Evolutionary conservation across 805 yeast species (phyloP).

Genomic region (Zygoascus bituminiphila): DNA sequence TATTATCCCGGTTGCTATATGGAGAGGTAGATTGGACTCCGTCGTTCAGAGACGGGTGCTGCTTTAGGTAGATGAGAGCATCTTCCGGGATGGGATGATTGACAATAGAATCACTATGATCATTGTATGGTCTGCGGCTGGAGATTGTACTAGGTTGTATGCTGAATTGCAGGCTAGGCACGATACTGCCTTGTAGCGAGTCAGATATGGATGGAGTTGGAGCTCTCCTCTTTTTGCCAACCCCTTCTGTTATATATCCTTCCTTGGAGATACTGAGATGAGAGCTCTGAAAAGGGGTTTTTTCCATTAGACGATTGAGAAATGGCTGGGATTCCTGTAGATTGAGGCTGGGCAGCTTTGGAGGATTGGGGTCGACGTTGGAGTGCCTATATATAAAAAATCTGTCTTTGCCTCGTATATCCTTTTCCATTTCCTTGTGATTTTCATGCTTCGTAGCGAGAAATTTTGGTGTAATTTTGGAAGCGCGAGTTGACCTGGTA

Average conservation of each 20-base stretch:
- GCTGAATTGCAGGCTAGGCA: neutral
- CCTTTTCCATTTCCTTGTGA: neutral
- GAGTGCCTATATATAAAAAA: neutral
- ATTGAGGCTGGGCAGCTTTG: constrained; percentile 3
- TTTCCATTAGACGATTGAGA: neutral
- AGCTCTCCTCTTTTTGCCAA: neutral
- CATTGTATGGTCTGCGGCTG: neutral
- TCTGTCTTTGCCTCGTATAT: too few relatives aligned
- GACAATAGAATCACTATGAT: neutral
- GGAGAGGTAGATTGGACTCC: too few relatives aligned
- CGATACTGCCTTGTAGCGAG: neutral
- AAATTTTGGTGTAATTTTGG: neutral
- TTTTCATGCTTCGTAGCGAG: neutral
- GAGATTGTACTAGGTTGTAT: neutral
- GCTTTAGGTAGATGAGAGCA: neutral
- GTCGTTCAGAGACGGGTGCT: neutral
- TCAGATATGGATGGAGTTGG: neutral
- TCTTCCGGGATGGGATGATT: neutral
- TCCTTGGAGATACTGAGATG: neutral
- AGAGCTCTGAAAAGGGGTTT: neutral
- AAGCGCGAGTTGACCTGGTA: neutral
- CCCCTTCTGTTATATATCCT: neutral
- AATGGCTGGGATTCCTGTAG: neutral
- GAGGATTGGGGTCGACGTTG: constrained; percentile 1
- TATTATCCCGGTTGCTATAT: too few relatives aligned